Conservation (phyloP, 345 rosid genomes). For the Rhodamnia argentea region DNA sequence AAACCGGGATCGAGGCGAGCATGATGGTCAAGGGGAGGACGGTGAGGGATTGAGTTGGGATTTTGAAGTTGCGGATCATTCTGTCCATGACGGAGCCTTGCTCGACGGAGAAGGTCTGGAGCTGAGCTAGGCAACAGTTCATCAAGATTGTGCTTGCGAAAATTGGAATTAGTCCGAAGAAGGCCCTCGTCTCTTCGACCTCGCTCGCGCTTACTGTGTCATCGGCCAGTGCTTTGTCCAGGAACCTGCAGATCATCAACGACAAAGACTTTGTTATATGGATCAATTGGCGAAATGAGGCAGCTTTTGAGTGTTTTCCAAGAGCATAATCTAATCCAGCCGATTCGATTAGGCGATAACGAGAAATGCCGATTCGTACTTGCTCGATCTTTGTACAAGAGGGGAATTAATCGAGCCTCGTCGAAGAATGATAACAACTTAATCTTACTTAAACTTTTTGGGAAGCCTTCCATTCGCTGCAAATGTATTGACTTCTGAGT, state of each 20-base stretch:
- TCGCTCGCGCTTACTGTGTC: conserved; percentile 12
- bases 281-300: not conserved
- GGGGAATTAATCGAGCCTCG: not conserved
- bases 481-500: not conserved
- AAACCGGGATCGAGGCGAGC: conserved; percentile 31
- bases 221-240: conserved; percentile 29
- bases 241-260: conserved; percentile 17
- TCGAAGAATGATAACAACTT: not conserved
- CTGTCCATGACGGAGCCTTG: conserved; percentile 47
- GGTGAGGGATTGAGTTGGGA: conserved; percentile 44
- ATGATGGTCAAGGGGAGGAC: conserved; percentile 31
- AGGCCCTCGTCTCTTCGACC: conserved; percentile 42
- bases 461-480: not conserved
- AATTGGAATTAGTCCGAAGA: conserved; percentile 45
- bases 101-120: conserved; percentile 45
- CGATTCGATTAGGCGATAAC: not conserved
- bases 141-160: conserved; percentile 52
- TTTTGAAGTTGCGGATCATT: conserved; percentile 18
- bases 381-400: not conserved
- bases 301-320: not conserved
- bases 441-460: conserved; percentile 25
- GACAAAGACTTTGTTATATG: not conserved
- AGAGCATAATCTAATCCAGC: not conserved
- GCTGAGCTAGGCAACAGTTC: conserved; percentile 55
- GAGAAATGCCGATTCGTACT: not conserved